Evolutionary conservation across 2,329 filamentous ascomycete species (phyloP), one percentile per base, ranked within the genome.

Genomic region (Leptographium procerum): DNA sequence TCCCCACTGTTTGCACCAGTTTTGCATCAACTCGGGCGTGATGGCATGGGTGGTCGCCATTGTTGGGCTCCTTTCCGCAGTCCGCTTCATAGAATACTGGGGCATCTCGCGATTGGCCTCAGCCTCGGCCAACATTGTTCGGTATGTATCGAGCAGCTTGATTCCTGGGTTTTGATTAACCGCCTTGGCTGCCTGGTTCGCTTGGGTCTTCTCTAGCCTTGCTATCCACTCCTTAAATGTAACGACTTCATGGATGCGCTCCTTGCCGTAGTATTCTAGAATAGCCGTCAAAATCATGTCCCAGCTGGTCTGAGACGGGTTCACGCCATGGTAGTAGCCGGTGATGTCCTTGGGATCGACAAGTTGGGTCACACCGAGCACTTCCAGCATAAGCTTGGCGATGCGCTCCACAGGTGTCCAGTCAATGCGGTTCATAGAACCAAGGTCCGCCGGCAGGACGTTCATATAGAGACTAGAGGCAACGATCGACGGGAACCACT

Each of bases 331-430:
- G 67, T 76, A 82, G 59, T 75, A 75, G 2, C 31, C 52, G 7
- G 33, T 40, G 4, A 50, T 48, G n/a, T 70, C 64, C 7, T 70
- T 57, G 1, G 26, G 52, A 29, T 67, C 51, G 9, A 70, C 61
- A 8, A 59, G 54, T 22, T 67, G 63, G 1, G 69, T 66, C 3
- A 73, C 66, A 22, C 74, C 71, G 1, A 69, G 64, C 3, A 79
- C 71, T 57, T 82, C 79, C 22, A 77, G 69, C 52, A 82, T 67
- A 3, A 77, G 66, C 0, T 67, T 65, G 1, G 78, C 75, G 24
- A 80, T 73, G 29, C 69, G 64, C 60, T 79, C 80, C 7, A 79
- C 71, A 0, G 81, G 79, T 2, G 78, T 71, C 81, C 81, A 84
- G 64, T 83, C 79, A 1, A 83, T 70, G 0, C 66, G 65, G 3